A percentile compares a stretch with the other conserved stretches of the same genome.
phyloP scores from a whole-genome alignment of 2,329 filamentous ascomycete species.

The Talaromyces verruculosus region DNA sequence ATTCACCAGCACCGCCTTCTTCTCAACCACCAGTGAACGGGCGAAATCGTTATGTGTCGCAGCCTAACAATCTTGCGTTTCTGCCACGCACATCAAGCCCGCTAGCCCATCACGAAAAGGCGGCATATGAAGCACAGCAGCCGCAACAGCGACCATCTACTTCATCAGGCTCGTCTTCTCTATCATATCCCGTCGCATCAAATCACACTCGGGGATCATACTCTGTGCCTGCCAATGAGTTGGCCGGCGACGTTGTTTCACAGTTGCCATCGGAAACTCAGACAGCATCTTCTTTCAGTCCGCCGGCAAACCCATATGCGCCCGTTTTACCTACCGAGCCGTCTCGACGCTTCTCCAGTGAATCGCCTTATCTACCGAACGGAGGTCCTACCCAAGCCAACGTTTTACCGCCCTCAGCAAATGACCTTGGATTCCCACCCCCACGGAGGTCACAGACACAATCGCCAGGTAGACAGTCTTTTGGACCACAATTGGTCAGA shows the following conservation, averaged over 20 bases:
- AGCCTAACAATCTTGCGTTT: constrained; percentile 51
- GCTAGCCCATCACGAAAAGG: constrained; percentile 53
- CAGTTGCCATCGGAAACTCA: constrained; percentile 27
- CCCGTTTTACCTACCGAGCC: constrained; percentile 35
- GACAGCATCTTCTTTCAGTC: constrained; percentile 26
- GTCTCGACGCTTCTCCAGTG: constrained; percentile 27
- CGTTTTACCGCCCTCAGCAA: constrained; percentile 4
- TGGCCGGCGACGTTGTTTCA: neutral
- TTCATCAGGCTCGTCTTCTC: constrained; percentile 23
- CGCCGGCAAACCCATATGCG: constrained; percentile 35
- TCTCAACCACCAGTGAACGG: constrained; percentile 27
- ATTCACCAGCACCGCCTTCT: constrained; percentile 48
- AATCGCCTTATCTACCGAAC: constrained; percentile 18
- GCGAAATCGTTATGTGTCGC: constrained; percentile 44
- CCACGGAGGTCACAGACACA: constrained; percentile 53
- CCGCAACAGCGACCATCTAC: constrained; percentile 29
- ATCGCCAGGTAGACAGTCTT: constrained; percentile 57
- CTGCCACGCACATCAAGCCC: constrained; percentile 66
- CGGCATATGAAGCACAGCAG: constrained; percentile 34
- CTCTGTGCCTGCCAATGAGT: constrained; percentile 16
- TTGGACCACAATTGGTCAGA: constrained; percentile 47
- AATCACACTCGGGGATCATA: constrained; percentile 12
- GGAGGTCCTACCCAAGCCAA: neutral
- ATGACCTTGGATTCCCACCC: constrained; percentile 19
- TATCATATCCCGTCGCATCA: neutral